A percentile compares a stretch with the other conserved stretches of the same genome.
These are phyloP conservation scores for Rhododendron vialii DNA, from an alignment of 148 eudicot genomes.

Conservation along the genomic window DNA sequence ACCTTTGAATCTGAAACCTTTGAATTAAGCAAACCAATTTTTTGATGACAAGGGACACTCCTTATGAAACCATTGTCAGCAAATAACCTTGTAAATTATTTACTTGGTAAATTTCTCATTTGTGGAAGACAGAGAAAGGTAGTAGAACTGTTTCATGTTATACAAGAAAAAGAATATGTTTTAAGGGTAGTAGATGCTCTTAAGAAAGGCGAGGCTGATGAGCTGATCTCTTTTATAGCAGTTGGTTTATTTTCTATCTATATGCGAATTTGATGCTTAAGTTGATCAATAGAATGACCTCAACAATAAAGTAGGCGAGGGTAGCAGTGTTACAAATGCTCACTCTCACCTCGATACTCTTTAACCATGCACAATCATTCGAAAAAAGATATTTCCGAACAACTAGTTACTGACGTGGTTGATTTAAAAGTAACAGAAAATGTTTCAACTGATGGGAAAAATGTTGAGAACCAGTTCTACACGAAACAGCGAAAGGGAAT, in stretches of 20 bases:
- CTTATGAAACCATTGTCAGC: too few species aligned
- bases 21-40: too few species aligned
- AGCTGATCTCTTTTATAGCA: not conserved
- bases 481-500: too few species aligned
- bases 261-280: conserved; percentile 37
- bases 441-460: conserved; percentile 27
- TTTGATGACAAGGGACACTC: too few species aligned
- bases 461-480: conserved; percentile 36
- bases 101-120: too few species aligned
- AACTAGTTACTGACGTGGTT: conserved; percentile 37
- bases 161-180: too few species aligned
- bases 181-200: not conserved
- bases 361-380: conserved; percentile 21
- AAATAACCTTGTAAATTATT: too few species aligned
- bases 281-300: conserved; percentile 29
- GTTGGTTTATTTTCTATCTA: not conserved
- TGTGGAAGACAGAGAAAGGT: too few species aligned
- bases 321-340: conserved; percentile 21
- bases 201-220: not conserved
- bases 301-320: conserved; percentile 32
- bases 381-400: conserved; percentile 32
- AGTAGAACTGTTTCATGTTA: too few species aligned
- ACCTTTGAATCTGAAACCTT: too few species aligned
- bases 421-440: conserved; percentile 46
- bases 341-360: conserved; percentile 22